A percentile compares a stretch with the other conserved stretches of the same genome.
phyloP scores from a whole-genome alignment of 2,329 filamentous ascomycete species.

The Byssothecium circinans region DNA sequence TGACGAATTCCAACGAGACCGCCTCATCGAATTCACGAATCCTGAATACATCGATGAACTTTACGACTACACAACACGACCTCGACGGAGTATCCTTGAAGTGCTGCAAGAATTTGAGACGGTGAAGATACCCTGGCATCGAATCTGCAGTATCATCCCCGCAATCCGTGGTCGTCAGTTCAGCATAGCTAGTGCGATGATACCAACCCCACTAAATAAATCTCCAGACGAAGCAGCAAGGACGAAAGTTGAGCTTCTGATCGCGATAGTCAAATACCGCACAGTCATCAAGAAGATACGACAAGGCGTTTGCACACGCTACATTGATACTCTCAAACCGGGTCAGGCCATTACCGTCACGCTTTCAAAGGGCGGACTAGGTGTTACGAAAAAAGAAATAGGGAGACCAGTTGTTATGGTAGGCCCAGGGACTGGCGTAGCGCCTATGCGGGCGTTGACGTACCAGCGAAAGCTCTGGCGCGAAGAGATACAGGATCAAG shows the following conservation, averaged over 20 bases:
- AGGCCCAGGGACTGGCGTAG: constrained; percentile 83
- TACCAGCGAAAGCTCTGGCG: constrained; percentile 63
- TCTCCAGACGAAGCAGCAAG: constrained; percentile 13
- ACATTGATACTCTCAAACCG: constrained; percentile 67
- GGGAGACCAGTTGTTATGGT: constrained; percentile 70
- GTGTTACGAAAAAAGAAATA: constrained; percentile 44
- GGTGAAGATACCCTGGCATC: constrained; percentile 77
- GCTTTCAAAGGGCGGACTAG: constrained; percentile 56
- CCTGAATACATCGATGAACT: constrained; percentile 84
- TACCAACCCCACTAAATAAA: constrained; percentile 1
- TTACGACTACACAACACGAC: constrained; percentile 92
- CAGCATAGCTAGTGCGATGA: constrained; percentile 79
- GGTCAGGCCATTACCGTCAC: constrained; percentile 63
- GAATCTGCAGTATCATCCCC: constrained; percentile 74
- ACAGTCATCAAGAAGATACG: constrained; percentile 83
- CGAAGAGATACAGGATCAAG: constrained; percentile 13
- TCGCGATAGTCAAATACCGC: constrained; percentile 88
- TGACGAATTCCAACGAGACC: constrained; percentile 73
- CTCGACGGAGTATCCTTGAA: constrained; percentile 87
- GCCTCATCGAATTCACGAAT: constrained; percentile 80
- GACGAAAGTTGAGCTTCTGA: constrained; percentile 69
- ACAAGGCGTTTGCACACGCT: constrained; percentile 87
- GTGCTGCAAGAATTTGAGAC: constrained; percentile 87
- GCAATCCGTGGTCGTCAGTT: constrained; percentile 86
- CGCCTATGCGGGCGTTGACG: constrained; percentile 80